Percentiles rank a stretch among this genome's conserved stretches.
phyloP scores from a whole-genome alignment of 768 basidiomycete genomes.

The Russula sp. region DNA sequence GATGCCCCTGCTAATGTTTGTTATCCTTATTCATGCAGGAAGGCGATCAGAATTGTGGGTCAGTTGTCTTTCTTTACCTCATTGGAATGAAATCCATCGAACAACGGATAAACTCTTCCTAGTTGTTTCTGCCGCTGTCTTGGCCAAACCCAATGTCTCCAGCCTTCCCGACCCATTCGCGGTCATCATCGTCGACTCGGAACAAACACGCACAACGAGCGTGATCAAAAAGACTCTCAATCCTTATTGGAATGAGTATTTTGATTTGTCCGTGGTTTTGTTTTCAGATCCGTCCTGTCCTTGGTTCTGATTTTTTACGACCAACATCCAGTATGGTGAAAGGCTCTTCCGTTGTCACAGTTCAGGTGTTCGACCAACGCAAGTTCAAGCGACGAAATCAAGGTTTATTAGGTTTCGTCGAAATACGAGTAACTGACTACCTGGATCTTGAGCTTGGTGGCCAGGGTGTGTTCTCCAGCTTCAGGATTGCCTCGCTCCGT shows the following conservation, averaged over 20 bases:
- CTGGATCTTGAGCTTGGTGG: conserved; percentile 89
- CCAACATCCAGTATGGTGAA: conserved; percentile 73
- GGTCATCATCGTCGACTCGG: conserved; percentile 96
- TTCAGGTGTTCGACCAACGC: conserved; percentile 98
- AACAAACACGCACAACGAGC: conserved; percentile 94
- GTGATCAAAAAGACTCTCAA: conserved; percentile 96
- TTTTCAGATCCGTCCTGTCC: neutral
- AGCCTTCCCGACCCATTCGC: conserved; percentile 97
- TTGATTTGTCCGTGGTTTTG: conserved; percentile 77
- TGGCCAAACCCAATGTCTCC: conserved; percentile 95
- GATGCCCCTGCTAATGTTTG: too few species aligned
- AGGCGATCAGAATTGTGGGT: too few species aligned
- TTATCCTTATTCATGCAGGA: too few species aligned
- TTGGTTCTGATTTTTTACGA: conserved; percentile 11
- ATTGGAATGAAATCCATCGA: neutral
- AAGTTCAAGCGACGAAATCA: conserved; percentile 99
- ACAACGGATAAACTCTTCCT: conserved; percentile 9
- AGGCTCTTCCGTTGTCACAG: conserved; percentile 95
- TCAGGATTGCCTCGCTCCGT: neutral
- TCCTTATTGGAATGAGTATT: conserved; percentile 97
- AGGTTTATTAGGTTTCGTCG: conserved; percentile 96
- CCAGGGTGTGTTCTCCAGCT: conserved; percentile 62
- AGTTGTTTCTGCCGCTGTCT: conserved; percentile 95
- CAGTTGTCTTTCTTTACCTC: too few species aligned
- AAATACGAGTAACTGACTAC: conserved; percentile 85